These are phyloP conservation scores for Aspergillus fumigatiaffinis DNA, from an alignment of 2,329 filamentous ascomycete genomes.

Conservation along the genomic window DNA sequence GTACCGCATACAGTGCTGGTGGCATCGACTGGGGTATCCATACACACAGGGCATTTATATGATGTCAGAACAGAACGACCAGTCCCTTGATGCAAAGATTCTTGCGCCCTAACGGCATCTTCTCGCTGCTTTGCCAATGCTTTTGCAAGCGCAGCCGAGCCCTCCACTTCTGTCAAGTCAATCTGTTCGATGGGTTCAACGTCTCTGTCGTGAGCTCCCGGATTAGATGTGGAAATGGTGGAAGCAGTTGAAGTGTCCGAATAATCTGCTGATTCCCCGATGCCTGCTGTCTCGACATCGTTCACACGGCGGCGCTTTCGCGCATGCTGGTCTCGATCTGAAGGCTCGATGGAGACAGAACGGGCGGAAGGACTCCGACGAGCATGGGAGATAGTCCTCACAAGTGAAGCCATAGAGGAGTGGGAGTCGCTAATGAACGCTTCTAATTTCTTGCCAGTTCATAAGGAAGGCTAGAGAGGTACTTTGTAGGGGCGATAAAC, in stretches of 20 bases:
- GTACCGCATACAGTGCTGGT: conserved; percentile 59
- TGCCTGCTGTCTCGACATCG: neutral
- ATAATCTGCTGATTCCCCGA: neutral
- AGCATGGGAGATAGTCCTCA: neutral
- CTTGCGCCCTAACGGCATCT: conserved; percentile 48
- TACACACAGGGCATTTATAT: conserved; percentile 60
- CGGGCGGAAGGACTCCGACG: neutral
- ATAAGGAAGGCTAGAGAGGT: neutral
- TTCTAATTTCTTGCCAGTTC: neutral
- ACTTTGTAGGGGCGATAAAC: neutral
- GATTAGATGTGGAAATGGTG: neutral
- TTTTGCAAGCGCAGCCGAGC: conserved; percentile 38
- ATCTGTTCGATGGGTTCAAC: conserved; percentile 43
- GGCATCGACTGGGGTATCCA: conserved; percentile 58
- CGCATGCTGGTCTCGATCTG: neutral
- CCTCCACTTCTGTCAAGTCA: conserved; percentile 47
- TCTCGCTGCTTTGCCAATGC: conserved; percentile 51
- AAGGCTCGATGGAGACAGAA: conserved; percentile 1
- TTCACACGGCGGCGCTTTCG: conserved; percentile 15
- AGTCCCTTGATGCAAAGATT: conserved; percentile 25
- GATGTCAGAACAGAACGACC: conserved; percentile 41
- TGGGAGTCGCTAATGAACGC: neutral
- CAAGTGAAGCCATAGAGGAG: neutral
- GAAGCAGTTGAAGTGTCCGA: neutral
- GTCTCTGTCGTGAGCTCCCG: neutral